A percentile compares a stretch with the other conserved stretches of the same genome.
Evolutionary conservation across 768 basidiomycete genomes (phyloP).

Genomic region (Hemileccinum impolitum): DNA sequence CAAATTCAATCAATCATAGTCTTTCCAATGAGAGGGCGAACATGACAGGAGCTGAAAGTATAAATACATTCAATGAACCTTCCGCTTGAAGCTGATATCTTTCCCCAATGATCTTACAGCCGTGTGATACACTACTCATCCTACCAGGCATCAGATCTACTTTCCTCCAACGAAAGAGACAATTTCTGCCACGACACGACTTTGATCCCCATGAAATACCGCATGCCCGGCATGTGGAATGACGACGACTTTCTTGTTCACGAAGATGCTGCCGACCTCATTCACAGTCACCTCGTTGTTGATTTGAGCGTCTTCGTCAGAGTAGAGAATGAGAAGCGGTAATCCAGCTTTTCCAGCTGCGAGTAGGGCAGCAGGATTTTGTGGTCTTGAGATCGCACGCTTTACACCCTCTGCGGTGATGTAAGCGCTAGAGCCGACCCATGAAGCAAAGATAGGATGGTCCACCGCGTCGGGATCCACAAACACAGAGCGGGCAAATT

Average conservation of each 20-base stretch:
- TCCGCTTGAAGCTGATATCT: too few species aligned
- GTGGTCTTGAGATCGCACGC: background rate
- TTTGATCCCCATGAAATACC: slow-evolving; percentile 1
- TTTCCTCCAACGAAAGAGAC: slow-evolving; percentile 1
- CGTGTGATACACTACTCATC: background rate
- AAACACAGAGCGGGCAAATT: slow-evolving; percentile 4
- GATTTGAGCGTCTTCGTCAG: slow-evolving; percentile 1
- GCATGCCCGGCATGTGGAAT: slow-evolving; percentile 1
- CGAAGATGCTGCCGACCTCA: background rate
- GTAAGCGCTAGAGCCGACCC: slow-evolving; percentile 1
- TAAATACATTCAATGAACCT: too few species aligned
- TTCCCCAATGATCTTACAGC: background rate
- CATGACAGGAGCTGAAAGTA: too few species aligned
- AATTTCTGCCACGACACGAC: slow-evolving; percentile 2
- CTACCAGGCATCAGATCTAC: background rate
- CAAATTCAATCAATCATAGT: too few species aligned
- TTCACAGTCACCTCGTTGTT: background rate
- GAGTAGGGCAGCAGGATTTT: background rate
- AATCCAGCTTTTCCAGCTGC: background rate
- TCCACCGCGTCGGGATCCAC: slow-evolving; percentile 4
- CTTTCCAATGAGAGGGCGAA: too few species aligned
- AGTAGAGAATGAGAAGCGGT: background rate
- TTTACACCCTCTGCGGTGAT: background rate
- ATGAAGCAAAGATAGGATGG: slow-evolving; percentile 3
- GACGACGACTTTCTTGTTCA: background rate